Evolutionary conservation across 768 basidiomycete genomes (phyloP), one percentile per base, ranked within the genome.

Genomic region (Suillus tomentosus): DNA sequence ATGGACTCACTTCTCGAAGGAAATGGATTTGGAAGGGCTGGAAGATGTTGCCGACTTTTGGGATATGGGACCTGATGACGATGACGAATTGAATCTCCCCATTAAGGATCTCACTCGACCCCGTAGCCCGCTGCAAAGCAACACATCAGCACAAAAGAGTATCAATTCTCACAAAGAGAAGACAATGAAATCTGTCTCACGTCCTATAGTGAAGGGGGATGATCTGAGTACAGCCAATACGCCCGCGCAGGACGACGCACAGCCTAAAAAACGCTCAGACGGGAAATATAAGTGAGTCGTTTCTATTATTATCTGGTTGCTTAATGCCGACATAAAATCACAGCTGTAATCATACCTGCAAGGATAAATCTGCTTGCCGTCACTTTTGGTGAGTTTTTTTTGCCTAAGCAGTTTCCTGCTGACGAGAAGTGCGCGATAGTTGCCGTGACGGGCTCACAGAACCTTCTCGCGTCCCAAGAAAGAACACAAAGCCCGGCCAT

Each of bases 311-410:
- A 47, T 62, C 13, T 36, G 34, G 53, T 24, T 3, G 34, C 62
- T 61, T 6, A 27, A 58, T 11, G 9, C 22, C 51, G 50, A 27
- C 17, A 67, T n/a, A 31, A 19, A 61, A 37, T 24, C 34, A 62
- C 45, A 92, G 91, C 58, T 95, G 93, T 70, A 90, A 91, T 68
- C 93, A 95, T 68, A 60, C 82, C 24, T 95, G 93, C 81, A 91
- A 89, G 72, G 86, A 92, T 70, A 94, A 93, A 74, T 76, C 78
- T 5, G 81, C 79, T 50, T 95, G 93, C 71, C 84, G 88, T 31
- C 93, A 95, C 78, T 72, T 87, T 42, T 94, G 93, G 93, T 92
- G 67, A 66, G 79, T 48, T 59, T 67, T 57, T 61, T 45, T 68
- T 71, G 39, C 39, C 17, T 34, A 34, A 19, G 39, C 40, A 19